phyloP scores from a whole-genome alignment of 2,329 filamentous ascomycete genomes.

The Claviceps maximensis region DNA sequence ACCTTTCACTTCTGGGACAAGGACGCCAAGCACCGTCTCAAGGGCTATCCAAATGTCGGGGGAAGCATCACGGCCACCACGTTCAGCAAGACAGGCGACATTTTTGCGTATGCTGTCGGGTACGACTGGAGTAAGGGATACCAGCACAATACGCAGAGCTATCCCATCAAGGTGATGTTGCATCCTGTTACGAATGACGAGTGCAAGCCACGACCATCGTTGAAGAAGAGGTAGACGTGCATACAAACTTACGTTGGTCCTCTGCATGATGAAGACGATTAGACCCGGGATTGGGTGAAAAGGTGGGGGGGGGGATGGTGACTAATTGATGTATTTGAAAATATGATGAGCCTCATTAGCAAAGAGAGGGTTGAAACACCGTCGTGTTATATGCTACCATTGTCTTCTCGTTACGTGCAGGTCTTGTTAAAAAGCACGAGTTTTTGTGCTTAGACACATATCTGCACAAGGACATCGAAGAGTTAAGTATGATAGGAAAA shows the following conservation, averaged over 20 bases:
- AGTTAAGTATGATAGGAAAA: too few relatives aligned
- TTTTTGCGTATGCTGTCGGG: constrained; percentile 80
- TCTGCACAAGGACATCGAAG: too few relatives aligned
- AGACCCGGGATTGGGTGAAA: neutral
- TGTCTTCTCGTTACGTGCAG: too few relatives aligned
- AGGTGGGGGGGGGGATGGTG: neutral
- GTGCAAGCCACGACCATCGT: constrained; percentile 46
- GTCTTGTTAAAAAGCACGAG: too few relatives aligned
- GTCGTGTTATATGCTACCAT: too few relatives aligned
- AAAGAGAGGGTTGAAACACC: too few relatives aligned
- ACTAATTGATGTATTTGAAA: neutral
- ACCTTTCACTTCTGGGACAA: constrained; percentile 98
- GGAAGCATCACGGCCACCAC: constrained; percentile 81
- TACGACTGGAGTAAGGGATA: constrained; percentile 99
- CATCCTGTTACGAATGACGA: constrained; percentile 56
- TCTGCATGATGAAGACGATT: neutral
- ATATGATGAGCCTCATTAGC: too few relatives aligned
- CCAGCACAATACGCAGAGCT: constrained; percentile 61
- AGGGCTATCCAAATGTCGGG: constrained; percentile 74
- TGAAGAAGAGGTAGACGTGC: constrained; percentile 41
- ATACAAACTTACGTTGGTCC: too few relatives aligned
- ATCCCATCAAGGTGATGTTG: constrained; percentile 72
- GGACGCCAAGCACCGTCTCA: constrained; percentile 75
- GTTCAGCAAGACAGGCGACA: constrained; percentile 77
- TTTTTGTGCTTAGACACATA: too few relatives aligned